phyloP scores from a whole-genome alignment of 345 rosid species.

The Arabis hirsuta region DNA sequence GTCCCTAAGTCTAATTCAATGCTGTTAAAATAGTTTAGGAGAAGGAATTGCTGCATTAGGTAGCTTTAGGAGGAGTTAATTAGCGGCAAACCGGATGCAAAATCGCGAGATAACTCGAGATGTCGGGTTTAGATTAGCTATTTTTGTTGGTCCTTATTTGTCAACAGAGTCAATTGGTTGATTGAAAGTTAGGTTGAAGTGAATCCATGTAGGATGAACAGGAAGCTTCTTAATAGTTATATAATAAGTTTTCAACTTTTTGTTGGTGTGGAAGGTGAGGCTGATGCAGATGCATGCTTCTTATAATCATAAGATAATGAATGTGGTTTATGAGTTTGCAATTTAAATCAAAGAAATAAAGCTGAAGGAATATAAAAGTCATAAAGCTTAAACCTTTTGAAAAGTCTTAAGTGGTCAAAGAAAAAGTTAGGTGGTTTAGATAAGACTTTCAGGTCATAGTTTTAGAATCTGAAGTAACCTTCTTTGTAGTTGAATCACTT shows the following conservation, averaged over 20 bases:
- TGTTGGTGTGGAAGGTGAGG: constrained; percentile 26
- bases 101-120: background rate
- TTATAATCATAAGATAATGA: constrained; percentile 34
- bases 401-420: constrained; percentile 39
- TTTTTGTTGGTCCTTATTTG: background rate
- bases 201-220: constrained; percentile 29
- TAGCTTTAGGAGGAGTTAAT: constrained; percentile 1
- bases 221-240: constrained; percentile 32
- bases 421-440: constrained; percentile 30
- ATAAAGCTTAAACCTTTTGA: constrained; percentile 30
- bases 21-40: constrained; percentile 4
- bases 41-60: constrained; percentile 1
- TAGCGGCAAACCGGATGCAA: background rate
- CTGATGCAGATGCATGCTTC: constrained; percentile 32
- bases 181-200: constrained; percentile 31
- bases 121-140: constrained; percentile 4
- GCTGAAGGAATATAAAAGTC: constrained; percentile 34
- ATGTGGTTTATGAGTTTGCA: constrained; percentile 17
- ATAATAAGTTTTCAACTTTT: background rate
- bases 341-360: constrained; percentile 10
- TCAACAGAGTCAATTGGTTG: background rate
- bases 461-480: constrained; percentile 16
- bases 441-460: constrained; percentile 29
- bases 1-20: constrained; percentile 1
- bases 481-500: constrained; percentile 22